Evolutionary conservation across 139 green algal species (phyloP).

Genomic region (Zygnema circumcarinatum): DNA sequence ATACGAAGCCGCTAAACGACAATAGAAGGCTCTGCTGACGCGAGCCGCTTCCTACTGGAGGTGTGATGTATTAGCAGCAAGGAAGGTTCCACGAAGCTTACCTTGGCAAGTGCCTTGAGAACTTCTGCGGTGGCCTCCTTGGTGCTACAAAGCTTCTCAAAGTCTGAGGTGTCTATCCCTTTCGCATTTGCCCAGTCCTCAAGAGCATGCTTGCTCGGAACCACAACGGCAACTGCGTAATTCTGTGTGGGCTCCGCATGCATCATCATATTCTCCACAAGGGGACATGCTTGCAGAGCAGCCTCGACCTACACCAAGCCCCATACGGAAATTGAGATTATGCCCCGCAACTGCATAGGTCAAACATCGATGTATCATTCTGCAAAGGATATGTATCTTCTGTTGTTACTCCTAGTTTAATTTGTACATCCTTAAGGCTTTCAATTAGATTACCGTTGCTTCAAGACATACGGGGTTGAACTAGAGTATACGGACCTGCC

Average conservation of each 20-base stretch:
- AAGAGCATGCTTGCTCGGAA: slow-evolving; percentile 40
- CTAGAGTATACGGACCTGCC: too few species aligned
- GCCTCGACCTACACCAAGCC: slow-evolving; percentile 47
- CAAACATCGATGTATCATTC: background rate
- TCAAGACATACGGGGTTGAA: too few species aligned
- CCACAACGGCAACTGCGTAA: slow-evolving; percentile 55
- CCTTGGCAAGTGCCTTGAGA: slow-evolving; percentile 47
- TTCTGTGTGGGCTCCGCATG: slow-evolving; percentile 54
- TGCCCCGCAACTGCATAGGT: background rate
- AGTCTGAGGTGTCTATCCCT: slow-evolving; percentile 13
- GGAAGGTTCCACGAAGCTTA: too few species aligned
- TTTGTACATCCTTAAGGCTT: too few species aligned
- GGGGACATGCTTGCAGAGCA: slow-evolving; percentile 9
- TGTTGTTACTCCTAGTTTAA: too few species aligned
- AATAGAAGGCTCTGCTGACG: too few species aligned
- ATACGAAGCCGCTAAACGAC: too few species aligned
- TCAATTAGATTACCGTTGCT: too few species aligned
- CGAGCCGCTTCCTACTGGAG: too few species aligned
- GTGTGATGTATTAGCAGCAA: too few species aligned
- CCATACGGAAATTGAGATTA: too few species aligned
- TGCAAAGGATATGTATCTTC: too few species aligned
- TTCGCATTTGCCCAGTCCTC: slow-evolving; percentile 26
- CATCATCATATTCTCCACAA: slow-evolving; percentile 55
- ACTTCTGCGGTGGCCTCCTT: slow-evolving; percentile 39
- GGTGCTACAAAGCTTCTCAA: slow-evolving; percentile 21